These are phyloP conservation scores for Exserohilum turcica DNA, from an alignment of 2,329 filamentous ascomycete genomes.

Conservation along the genomic window DNA sequence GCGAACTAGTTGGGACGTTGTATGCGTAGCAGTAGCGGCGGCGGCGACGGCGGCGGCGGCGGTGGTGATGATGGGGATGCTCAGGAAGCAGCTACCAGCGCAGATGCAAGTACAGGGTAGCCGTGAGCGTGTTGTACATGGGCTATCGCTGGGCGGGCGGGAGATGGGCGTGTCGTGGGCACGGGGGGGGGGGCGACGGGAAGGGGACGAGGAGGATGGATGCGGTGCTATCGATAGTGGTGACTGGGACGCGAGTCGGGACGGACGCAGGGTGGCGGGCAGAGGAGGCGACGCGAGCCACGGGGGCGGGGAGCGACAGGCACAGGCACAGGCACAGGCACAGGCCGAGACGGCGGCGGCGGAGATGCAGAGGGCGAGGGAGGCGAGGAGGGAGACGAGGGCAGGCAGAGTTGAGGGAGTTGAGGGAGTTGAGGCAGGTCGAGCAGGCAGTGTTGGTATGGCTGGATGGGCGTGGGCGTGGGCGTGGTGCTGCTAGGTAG, in stretches of 20 bases:
- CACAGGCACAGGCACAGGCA: conserved; percentile 6
- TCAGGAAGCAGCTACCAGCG: conserved; percentile 40
- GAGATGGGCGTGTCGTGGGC: conserved; percentile 3
- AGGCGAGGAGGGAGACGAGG: neutral
- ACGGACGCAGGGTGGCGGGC: neutral
- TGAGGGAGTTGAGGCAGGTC: neutral
- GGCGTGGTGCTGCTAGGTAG: too few relatives aligned
- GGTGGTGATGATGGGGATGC: conserved; percentile 12
- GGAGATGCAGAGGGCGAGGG: conserved; percentile 4
- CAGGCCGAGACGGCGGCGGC: neutral
- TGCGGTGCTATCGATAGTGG: conserved; percentile 13
- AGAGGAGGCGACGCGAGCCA: neutral
- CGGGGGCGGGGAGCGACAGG: conserved; percentile 1
- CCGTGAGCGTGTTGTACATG: conserved; percentile 48
- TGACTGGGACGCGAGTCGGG: conserved; percentile 3
- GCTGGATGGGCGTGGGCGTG: too few relatives aligned
- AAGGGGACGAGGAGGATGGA: neutral
- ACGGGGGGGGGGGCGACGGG: neutral
- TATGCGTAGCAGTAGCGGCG: conserved; percentile 2
- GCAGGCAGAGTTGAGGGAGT: neutral
- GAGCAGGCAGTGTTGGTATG: too few relatives aligned
- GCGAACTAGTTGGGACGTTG: conserved; percentile 14
- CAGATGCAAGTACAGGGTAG: conserved; percentile 47
- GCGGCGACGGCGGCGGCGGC: conserved; percentile 5
- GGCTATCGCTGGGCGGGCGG: conserved; percentile 23